Evolutionary conservation across 2,329 filamentous ascomycete genomes (phyloP), one percentile per base, ranked within the genome.

Genomic region (Aspergillus fischeri): DNA sequence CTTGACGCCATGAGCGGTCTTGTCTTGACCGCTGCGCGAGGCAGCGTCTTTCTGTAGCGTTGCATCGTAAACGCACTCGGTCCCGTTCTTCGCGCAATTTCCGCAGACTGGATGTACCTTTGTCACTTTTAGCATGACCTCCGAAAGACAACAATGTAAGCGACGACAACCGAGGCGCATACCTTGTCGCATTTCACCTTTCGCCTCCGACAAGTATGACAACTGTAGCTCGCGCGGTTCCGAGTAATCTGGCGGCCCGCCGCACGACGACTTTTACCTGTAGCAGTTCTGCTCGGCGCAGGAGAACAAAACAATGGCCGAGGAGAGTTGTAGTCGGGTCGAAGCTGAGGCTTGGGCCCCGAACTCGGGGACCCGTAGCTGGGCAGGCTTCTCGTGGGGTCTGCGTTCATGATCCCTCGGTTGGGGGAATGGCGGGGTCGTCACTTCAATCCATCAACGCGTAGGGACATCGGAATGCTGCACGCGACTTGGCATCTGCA

Each of bases 141-240:
- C n/a, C 3, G 5, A 9, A n/a, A 11, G 4, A 44, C n/a, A 27
- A 38, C n/a, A 20, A 20, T 29, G 28, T 49, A 28, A n/a, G 6
- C 17, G 42, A 27, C 9, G 41, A 20, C 24, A 6, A n/a, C 32
- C 25, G 17, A 29, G n/a, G 44, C 21, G 21, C 44, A 3, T 63
- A 71, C 69, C 66, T 78, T 78, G 63, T 77, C 72, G 59, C 77
- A 80, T 70, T 78, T 79, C 51, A 80, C 75, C 60, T 80, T 80
- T 29, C 77, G 71, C 56, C 74, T 67, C 50, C 77, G 73, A 65
- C 77, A 80, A 1, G 70, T 76, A 62, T 78, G 73, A 58, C 78
- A 80, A 60, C 75, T 78, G 60, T 79, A 79, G 61, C 77, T 79
- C 35, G 75, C 71, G 51, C 78, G 74, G 49, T 76, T 78, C 20